Percentiles rank a stretch among this genome's conserved stretches.
These are phyloP conservation scores for Geotrichum fermentans DNA, from an alignment of 1,139 yeast genomes.

Conservation along the genomic window DNA sequence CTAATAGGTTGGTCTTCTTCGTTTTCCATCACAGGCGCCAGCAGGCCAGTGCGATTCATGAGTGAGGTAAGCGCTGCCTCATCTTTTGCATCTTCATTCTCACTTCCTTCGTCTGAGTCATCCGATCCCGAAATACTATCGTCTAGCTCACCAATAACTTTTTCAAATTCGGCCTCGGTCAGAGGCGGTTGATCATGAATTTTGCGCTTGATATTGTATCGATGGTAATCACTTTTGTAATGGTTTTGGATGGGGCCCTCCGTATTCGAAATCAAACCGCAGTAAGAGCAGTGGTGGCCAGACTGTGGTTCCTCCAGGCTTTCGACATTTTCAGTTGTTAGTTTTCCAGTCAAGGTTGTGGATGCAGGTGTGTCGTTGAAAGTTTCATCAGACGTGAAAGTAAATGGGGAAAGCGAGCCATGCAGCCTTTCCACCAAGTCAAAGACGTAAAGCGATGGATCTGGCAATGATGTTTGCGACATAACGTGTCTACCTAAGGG, in stretches of 20 bases:
- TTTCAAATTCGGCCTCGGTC: slow-evolving; percentile 57
- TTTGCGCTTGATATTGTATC: slow-evolving; percentile 55
- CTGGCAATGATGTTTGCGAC: slow-evolving; percentile 14
- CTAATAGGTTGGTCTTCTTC: slow-evolving; percentile 8
- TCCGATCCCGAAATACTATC: slow-evolving; percentile 56
- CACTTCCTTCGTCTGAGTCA: slow-evolving; percentile 32
- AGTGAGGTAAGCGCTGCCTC: slow-evolving; percentile 29
- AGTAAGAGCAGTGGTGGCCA: slow-evolving; percentile 14
- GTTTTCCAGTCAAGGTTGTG: background rate
- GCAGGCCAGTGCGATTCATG: slow-evolving; percentile 12
- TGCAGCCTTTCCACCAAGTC: slow-evolving; percentile 14
- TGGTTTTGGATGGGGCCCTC: slow-evolving; percentile 40
- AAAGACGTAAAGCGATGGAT: slow-evolving; percentile 15
- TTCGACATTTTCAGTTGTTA: slow-evolving; percentile 6
- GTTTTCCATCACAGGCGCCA: slow-evolving; percentile 1
- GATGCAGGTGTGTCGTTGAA: background rate
- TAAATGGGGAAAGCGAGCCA: slow-evolving; percentile 13
- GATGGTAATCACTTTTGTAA: slow-evolving; percentile 58
- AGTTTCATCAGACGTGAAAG: slow-evolving; percentile 3
- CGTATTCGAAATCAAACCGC: slow-evolving; percentile 16
- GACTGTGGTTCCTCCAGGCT: slow-evolving; percentile 2
- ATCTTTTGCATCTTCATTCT: slow-evolving; percentile 32
- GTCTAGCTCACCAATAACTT: slow-evolving; percentile 45
- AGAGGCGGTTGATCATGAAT: slow-evolving; percentile 46
- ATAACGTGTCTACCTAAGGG: no score